Conservation (phyloP, 2,329 filamentous ascomycete genomes). For the Clarireedia paspali region DNA sequence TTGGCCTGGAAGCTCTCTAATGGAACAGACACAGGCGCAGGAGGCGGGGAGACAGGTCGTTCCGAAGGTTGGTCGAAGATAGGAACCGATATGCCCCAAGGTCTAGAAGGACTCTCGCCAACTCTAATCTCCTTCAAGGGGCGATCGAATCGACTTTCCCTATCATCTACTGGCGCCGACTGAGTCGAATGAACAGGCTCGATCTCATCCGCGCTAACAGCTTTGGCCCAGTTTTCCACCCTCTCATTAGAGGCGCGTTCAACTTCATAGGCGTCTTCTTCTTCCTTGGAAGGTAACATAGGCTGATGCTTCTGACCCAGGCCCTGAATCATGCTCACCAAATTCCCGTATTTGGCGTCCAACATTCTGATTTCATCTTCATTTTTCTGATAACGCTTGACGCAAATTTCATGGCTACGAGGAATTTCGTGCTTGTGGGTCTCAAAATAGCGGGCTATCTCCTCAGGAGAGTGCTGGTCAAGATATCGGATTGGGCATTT, state of each 20-base stretch:
- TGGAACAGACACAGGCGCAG: slow-evolving; percentile 37
- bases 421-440: slow-evolving; percentile 93
- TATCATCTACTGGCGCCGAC: slow-evolving; percentile 41
- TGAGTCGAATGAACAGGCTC: slow-evolving; percentile 32
- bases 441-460: slow-evolving; percentile 88
- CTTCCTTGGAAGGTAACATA: slow-evolving; percentile 60
- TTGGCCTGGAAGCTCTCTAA: slow-evolving; percentile 15
- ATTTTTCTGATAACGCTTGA: slow-evolving; percentile 82
- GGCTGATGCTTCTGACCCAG: slow-evolving; percentile 81
- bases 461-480: slow-evolving; percentile 86
- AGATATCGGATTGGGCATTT: slow-evolving; percentile 91
- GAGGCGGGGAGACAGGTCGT: slow-evolving; percentile 46
- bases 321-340: slow-evolving; percentile 91
- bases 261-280: slow-evolving; percentile 29
- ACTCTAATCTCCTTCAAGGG: slow-evolving; percentile 84
- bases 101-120: slow-evolving; percentile 85
- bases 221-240: slow-evolving; percentile 81
- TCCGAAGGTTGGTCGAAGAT: slow-evolving; percentile 37
- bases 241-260: slow-evolving; percentile 56
- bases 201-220: slow-evolving; percentile 52
- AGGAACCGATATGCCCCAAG: slow-evolving; percentile 86
- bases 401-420: slow-evolving; percentile 86
- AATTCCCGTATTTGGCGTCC: slow-evolving; percentile 79
- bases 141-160: slow-evolving; percentile 72
- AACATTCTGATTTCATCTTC: slow-evolving; percentile 78